Percentiles rank a stretch among this genome's conserved stretches.
phyloP scores from a whole-genome alignment of 176 grass and related monocot genomes.

The Phoenix dactylifera region DNA sequence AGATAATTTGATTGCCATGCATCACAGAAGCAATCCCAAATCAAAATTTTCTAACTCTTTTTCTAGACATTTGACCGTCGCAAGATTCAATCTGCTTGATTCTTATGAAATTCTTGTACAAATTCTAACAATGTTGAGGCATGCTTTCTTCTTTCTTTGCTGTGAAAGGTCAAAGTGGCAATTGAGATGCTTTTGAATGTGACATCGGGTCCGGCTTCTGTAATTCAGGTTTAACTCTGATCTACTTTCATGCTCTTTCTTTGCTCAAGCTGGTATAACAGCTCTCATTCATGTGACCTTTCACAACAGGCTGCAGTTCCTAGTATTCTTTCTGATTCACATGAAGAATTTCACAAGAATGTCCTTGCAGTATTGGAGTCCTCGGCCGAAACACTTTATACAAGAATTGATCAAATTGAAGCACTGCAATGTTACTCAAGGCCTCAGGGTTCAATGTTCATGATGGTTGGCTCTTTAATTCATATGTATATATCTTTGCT shows the following conservation, averaged over 20 bases:
- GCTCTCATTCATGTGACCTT: conserved; percentile 1
- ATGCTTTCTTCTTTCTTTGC: conserved; percentile 2
- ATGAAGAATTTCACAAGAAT: conserved; percentile 51
- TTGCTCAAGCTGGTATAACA: neutral
- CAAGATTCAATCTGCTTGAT: no score
- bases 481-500: no score
- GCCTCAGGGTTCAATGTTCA: conserved; percentile 90
- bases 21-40: no score
- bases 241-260: neutral
- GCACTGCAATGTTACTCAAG: conserved; percentile 51
- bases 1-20: no score
- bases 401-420: conserved; percentile 51
- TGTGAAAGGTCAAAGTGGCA: conserved; percentile 53
- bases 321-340: conserved; percentile 42
- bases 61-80: no score
- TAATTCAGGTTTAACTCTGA: conserved; percentile 51
- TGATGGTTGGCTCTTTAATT: conserved; percentile 42
- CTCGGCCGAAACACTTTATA: conserved; percentile 42
- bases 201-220: conserved; percentile 56
- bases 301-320: conserved; percentile 54
- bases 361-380: conserved; percentile 45
- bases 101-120: no score
- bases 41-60: no score
- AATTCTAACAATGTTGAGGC: no score
- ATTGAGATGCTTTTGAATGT: conserved; percentile 85